phyloP scores from a whole-genome alignment of 768 basidiomycete species.

The Amanita polypyramis region DNA sequence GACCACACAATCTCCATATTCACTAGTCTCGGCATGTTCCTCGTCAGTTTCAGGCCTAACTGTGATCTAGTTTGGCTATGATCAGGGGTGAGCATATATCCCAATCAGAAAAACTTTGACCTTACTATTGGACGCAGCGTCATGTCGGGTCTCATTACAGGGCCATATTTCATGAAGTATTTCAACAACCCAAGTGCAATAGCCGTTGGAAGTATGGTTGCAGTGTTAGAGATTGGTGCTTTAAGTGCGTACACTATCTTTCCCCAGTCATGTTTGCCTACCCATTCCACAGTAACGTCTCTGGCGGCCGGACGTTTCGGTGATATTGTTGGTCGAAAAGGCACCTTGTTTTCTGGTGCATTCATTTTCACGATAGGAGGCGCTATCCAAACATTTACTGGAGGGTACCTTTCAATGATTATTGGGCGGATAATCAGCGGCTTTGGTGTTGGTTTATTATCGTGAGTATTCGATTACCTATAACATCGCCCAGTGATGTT shows the following conservation, averaged over 20 bases:
- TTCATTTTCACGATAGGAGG: constrained; percentile 70
- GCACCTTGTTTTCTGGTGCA: constrained; percentile 67
- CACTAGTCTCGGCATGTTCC: constrained; percentile 67
- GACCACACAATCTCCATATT: constrained; percentile 58
- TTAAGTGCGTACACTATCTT: constrained; percentile 39
- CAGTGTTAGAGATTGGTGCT: constrained; percentile 83
- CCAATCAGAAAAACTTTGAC: constrained; percentile 5
- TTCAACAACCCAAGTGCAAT: constrained; percentile 62
- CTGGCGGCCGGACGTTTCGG: constrained; percentile 71
- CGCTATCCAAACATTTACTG: constrained; percentile 61
- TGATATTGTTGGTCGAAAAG: constrained; percentile 64
- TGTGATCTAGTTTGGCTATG: constrained; percentile 54
- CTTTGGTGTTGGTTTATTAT: constrained; percentile 71
- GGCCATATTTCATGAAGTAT: constrained; percentile 65
- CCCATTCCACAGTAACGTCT: constrained; percentile 48
- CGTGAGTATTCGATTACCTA: constrained; percentile 31
- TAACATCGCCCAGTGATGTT: neutral
- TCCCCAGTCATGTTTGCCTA: neutral
- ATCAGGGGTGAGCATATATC: constrained; percentile 48
- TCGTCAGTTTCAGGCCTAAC: constrained; percentile 29
- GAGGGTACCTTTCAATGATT: constrained; percentile 8
- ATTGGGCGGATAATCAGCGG: constrained; percentile 36
- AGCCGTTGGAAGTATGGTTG: constrained; percentile 78
- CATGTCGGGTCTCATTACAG: constrained; percentile 81
- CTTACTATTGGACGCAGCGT: constrained; percentile 33